These are phyloP conservation scores for Daedaleopsis nitida DNA, from an alignment of 768 basidiomycete genomes.

Conservation along the genomic window DNA sequence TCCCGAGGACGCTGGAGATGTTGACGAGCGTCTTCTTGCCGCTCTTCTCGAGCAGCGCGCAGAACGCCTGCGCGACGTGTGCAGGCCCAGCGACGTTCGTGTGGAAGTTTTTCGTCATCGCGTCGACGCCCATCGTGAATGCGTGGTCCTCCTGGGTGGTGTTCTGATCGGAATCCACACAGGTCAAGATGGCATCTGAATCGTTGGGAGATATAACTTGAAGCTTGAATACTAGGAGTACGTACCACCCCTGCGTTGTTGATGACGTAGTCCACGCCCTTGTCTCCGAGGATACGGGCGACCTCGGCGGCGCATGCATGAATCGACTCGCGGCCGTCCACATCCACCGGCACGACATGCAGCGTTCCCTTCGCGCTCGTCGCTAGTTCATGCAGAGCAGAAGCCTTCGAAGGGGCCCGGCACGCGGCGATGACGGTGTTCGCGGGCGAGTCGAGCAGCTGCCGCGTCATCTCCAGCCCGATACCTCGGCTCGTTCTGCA, in stretches of 20 bases:
- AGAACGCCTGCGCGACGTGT: constrained; percentile 34
- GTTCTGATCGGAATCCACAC: not conserved
- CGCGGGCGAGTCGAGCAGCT: constrained; percentile 21
- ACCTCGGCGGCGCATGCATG: constrained; percentile 21
- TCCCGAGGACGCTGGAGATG: constrained; percentile 33
- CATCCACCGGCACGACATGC: constrained; percentile 36
- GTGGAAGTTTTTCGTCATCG: constrained; percentile 28
- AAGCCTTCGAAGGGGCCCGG: constrained; percentile 26
- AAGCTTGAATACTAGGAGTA: not conserved
- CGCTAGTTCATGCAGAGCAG: constrained; percentile 21
- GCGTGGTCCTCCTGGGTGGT: constrained; percentile 28
- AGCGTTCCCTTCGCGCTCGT: constrained; percentile 27
- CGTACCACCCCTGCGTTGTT: constrained; percentile 41
- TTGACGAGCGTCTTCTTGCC: constrained; percentile 35
- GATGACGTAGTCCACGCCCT: constrained; percentile 39
- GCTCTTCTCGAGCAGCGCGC: constrained; percentile 34
- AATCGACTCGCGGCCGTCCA: constrained; percentile 28
- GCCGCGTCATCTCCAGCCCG: constrained; percentile 29
- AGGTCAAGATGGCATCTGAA: too few relatives aligned
- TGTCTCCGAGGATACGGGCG: constrained; percentile 28
- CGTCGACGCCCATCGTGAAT: constrained; percentile 26
- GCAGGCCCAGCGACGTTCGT: constrained; percentile 38
- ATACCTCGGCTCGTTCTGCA: constrained; percentile 32
- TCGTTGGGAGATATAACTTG: not conserved
- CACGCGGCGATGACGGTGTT: constrained; percentile 33